These are phyloP conservation scores for Ophiocordyceps camponoti-saundersi DNA, from an alignment of 2,329 filamentous ascomycete genomes.

Conservation along the genomic window DNA sequence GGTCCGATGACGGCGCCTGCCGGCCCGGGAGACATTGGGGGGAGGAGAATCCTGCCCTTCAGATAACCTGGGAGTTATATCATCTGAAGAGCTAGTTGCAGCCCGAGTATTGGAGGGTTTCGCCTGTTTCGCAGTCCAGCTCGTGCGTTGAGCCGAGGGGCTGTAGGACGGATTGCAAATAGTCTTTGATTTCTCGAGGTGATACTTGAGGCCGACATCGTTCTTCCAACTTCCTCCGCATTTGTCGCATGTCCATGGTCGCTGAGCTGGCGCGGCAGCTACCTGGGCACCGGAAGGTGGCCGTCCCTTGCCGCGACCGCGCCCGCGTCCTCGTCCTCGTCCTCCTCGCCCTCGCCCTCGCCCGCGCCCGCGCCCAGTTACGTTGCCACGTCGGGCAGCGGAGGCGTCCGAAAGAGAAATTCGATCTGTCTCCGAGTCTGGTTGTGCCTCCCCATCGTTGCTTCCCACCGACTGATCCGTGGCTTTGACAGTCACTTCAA, in stretches of 20 bases:
- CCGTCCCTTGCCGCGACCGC: conserved; percentile 3
- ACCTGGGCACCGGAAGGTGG: conserved; percentile 3
- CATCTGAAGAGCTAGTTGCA: not conserved
- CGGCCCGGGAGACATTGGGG: not conserved
- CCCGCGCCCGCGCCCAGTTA: conserved; percentile 1
- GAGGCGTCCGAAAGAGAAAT: not conserved
- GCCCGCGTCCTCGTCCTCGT: not conserved
- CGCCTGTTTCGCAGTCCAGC: conserved; percentile 6
- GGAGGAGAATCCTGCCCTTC: no score
- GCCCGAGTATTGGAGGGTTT: not conserved
- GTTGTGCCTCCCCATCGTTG: not conserved
- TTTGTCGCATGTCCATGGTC: conserved; percentile 29
- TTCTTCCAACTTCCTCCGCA: conserved; percentile 42
- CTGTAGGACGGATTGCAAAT: conserved; percentile 30
- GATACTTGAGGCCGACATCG: conserved; percentile 39
- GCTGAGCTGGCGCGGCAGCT: conserved; percentile 5
- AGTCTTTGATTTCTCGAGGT: conserved; percentile 35
- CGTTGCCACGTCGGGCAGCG: not conserved
- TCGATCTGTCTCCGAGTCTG: not conserved
- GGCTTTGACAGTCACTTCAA: not conserved
- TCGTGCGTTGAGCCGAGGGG: conserved; percentile 2
- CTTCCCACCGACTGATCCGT: not conserved
- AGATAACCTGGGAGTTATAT: not conserved
- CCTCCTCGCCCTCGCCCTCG: conserved; percentile 1
- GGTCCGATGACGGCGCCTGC: not conserved